Conservation (phyloP, 2,329 filamentous ascomycete genomes). For the Penicillium sp. region DNA sequence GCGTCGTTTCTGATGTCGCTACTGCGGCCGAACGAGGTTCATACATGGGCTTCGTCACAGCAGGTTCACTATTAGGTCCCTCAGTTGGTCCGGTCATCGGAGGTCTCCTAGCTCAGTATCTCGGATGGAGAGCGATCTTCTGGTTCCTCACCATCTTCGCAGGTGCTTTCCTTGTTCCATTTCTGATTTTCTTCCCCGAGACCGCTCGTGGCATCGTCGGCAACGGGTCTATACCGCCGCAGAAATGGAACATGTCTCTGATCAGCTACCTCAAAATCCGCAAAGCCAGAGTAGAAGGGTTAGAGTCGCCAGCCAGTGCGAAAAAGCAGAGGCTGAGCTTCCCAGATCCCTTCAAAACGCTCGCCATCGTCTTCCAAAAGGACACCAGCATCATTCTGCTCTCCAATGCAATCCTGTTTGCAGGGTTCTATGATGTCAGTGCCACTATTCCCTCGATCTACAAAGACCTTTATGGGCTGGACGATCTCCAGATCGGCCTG, state of each 20-base stretch:
- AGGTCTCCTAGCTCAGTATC: slow-evolving; percentile 35
- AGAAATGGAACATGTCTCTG: slow-evolving; percentile 39
- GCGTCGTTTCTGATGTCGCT: slow-evolving; percentile 41
- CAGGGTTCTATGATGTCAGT: slow-evolving; percentile 45
- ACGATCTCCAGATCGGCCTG: slow-evolving; percentile 43
- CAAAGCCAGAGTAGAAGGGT: slow-evolving; percentile 17
- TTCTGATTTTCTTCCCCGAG: slow-evolving; percentile 39
- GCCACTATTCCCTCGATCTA: slow-evolving; percentile 42
- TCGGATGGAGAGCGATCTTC: slow-evolving; percentile 44
- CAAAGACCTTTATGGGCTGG: slow-evolving; percentile 37
- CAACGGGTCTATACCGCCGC: slow-evolving; percentile 38
- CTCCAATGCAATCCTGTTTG: slow-evolving; percentile 39
- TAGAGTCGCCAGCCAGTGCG: slow-evolving; percentile 5
- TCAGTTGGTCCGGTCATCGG: slow-evolving; percentile 39
- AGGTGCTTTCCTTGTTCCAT: slow-evolving; percentile 37
- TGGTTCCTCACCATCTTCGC: slow-evolving; percentile 53
- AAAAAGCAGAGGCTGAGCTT: slow-evolving; percentile 27
- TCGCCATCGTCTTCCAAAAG: slow-evolving; percentile 35
- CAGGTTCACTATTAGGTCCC: slow-evolving; percentile 34
- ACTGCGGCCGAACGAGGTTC: slow-evolving; percentile 40
- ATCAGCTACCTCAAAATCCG: slow-evolving; percentile 28
- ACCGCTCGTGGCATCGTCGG: slow-evolving; percentile 41
- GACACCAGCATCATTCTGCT: slow-evolving; percentile 40
- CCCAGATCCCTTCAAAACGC: slow-evolving; percentile 41
- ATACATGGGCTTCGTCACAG: slow-evolving; percentile 43